Evolutionary conservation across 352 stramenopile species (phyloP).

Genomic region (Pythium pectinolyticum): DNA sequence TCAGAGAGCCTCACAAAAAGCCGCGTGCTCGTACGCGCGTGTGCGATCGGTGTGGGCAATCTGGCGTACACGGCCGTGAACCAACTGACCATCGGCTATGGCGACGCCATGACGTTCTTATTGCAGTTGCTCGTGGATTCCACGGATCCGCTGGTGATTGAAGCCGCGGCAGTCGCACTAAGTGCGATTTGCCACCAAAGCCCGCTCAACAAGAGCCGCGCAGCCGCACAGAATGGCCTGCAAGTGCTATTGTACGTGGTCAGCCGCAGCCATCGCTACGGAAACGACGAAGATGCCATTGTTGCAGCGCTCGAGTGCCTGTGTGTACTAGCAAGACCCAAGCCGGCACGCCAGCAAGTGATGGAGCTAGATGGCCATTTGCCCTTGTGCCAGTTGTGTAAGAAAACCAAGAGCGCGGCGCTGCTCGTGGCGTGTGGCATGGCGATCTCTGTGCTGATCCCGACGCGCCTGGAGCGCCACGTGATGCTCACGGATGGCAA

Average conservation of each 20-base stretch:
- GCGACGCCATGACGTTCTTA: slow-evolving; percentile 56
- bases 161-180: slow-evolving; percentile 48
- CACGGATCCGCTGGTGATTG: slow-evolving; percentile 38
- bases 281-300: slow-evolving; percentile 36
- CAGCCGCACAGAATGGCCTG: slow-evolving; percentile 62
- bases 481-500: slow-evolving; percentile 45
- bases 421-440: slow-evolving; percentile 49
- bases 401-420: slow-evolving; percentile 27
- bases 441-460: slow-evolving; percentile 52
- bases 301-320: slow-evolving; percentile 55
- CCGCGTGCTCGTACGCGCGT: slow-evolving; percentile 41
- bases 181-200: slow-evolving; percentile 62
- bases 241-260: slow-evolving; percentile 70
- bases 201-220: slow-evolving; percentile 64
- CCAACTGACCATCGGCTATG: slow-evolving; percentile 76
- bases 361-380: slow-evolving; percentile 63
- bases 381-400: slow-evolving; percentile 51
- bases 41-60: slow-evolving; percentile 61
- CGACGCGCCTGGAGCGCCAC: slow-evolving; percentile 38
- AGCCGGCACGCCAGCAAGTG: slow-evolving; percentile 45
- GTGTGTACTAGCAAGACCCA: slow-evolving; percentile 44
- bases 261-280: slow-evolving; percentile 36
- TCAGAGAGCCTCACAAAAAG: slow-evolving; percentile 36
- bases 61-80: slow-evolving; percentile 68
- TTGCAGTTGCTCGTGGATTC: slow-evolving; percentile 66